Base-by-base conservation (phyloP, 2,329 filamentous ascomycete species). In the Pezicula carpinea region DNA sequence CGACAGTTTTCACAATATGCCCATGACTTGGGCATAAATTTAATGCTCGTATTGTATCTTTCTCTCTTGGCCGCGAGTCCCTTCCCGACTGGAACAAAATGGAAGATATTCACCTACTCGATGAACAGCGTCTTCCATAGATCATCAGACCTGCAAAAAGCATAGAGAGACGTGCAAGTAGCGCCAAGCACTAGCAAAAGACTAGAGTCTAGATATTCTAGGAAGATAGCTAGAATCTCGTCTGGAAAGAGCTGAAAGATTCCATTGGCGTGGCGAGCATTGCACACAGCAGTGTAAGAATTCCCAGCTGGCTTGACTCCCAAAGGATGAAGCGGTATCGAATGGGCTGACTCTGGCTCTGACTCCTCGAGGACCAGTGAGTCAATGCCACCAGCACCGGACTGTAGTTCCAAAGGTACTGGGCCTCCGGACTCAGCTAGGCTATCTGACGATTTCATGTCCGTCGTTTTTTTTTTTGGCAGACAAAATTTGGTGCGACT, bases 291-390 rank as follows among this genome's bases (percentile, higher is more conserved):
- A 17, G 82, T 80, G 77, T 77, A 83, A 57, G 84, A 83, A 70
- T 99, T 97, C 32, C 92, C 93, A 51, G 86, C 77, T 1, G 93
- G 92, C 63, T 90, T 93, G 54, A 97, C 76, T 26, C 86, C 86
- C 39, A 96, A 72, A 32, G 89, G 89, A 71, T 97, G 92, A 33
- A 76, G 73, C 43, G 86, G 85, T 44, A 95, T 83, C 38, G 80
- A 78, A 57, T 71, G 65, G 59, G 39, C 40, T 57, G 62, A 63
- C n/a, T 7, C 18, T 19, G 35, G 21, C 21, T 18, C 17, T 21
- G 17, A 17, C 54, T 74, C 68, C 62, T 73, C 72, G 66, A 63
- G 39, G 18, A 53, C 60, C 55, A 62, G 48, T 63, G 57, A 48
- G 43, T 55, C 53, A 50, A 52, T 36, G 15, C 33, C 43, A 31